Conservation (phyloP, 2,329 filamentous ascomycete species). For the Alternaria tenuissima region DNA sequence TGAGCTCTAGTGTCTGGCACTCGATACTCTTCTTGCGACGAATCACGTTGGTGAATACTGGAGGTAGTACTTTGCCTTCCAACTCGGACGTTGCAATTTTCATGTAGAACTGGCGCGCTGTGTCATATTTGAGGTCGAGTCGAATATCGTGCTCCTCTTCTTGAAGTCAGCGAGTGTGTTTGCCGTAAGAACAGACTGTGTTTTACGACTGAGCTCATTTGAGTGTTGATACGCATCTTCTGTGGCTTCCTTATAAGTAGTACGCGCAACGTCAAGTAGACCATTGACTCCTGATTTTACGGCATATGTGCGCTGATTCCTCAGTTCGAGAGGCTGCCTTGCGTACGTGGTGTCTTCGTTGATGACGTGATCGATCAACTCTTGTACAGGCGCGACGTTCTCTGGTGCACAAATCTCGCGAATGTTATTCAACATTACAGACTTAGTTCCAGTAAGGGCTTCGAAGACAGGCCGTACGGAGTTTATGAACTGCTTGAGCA, state of each 20-base stretch:
- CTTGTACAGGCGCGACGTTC: constrained; percentile 67
- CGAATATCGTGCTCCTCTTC: constrained; percentile 63
- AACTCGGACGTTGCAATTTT: constrained; percentile 70
- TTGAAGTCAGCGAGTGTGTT: constrained; percentile 10
- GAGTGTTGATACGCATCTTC: constrained; percentile 78
- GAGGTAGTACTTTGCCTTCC: constrained; percentile 67
- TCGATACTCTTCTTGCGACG: constrained; percentile 79
- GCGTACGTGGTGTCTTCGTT: constrained; percentile 84
- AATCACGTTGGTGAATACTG: constrained; percentile 78
- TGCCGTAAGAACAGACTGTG: not conserved
- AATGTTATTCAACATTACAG: constrained; percentile 71
- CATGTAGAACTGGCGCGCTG: constrained; percentile 80
- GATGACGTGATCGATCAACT: constrained; percentile 73
- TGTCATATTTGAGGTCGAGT: constrained; percentile 78
- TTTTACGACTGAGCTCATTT: constrained; percentile 69
- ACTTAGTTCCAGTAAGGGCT: constrained; percentile 70
- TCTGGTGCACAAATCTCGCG: constrained; percentile 73
- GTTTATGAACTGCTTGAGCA: constrained; percentile 82
- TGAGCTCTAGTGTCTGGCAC: constrained; percentile 83
- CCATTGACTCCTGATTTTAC: constrained; percentile 87
- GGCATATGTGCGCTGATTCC: constrained; percentile 90
- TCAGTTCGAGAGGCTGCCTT: constrained; percentile 79
- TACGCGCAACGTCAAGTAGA: constrained; percentile 85
- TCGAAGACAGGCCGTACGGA: constrained; percentile 73
- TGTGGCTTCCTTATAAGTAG: constrained; percentile 88